Conservation (phyloP, 345 rosid species). For the Chamaenerion angustifolium region DNA sequence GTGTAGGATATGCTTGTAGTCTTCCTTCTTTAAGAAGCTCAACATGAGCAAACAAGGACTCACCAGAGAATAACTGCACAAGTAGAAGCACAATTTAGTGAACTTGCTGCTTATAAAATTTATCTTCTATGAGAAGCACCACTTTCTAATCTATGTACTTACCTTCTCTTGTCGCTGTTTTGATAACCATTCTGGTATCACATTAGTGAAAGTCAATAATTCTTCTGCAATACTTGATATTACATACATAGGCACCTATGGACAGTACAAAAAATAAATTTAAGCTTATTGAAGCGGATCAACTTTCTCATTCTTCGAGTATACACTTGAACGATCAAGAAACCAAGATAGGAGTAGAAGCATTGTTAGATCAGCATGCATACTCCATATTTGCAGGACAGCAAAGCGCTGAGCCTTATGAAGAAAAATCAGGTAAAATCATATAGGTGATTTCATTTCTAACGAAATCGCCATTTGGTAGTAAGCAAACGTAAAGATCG, state of each 20-base stretch:
- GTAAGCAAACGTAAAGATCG: too few species aligned
- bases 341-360: too few species aligned
- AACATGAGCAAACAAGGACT: conserved; percentile 51
- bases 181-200: conserved; percentile 83
- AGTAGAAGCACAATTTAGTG: background rate
- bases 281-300: background rate
- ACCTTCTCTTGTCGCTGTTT: conserved; percentile 70
- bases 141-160: conserved; percentile 4
- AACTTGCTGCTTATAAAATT: background rate
- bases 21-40: conserved; percentile 45
- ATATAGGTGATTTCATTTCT: too few species aligned
- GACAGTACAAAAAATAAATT: conserved; percentile 1
- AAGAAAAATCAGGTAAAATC: too few species aligned
- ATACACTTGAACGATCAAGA: too few species aligned
- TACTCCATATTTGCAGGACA: too few species aligned
- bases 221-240: conserved; percentile 73
- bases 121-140: background rate
- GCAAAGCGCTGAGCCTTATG: too few species aligned
- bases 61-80: conserved; percentile 69
- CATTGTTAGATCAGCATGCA: too few species aligned
- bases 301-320: too few species aligned
- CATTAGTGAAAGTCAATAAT: conserved; percentile 52
- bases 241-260: conserved; percentile 67
- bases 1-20: conserved; percentile 53
- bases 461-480: too few species aligned